Evolutionary conservation across 1,284 basidiomycete genomes (phyloP).

Genomic region (Cutaneotrichosporon sp.): DNA sequence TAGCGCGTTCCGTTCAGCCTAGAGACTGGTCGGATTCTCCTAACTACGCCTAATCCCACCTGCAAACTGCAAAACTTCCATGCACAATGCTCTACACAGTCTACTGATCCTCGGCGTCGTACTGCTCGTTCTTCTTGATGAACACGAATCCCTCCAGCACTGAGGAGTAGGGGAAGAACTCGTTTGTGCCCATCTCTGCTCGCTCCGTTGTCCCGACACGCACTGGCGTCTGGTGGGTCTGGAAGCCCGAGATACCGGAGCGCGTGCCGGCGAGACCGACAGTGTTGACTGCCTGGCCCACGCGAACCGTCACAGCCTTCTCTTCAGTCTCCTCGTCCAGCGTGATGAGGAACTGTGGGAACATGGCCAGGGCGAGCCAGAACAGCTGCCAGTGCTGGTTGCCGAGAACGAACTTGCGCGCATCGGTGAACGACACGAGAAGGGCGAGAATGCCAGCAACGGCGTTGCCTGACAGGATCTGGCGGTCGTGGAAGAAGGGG

Average conservation of each 20-base stretch:
- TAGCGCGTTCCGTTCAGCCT: too few species aligned
- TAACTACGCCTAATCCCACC: too few species aligned
- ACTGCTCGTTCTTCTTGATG: conserved; percentile 60
- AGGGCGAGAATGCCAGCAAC: conserved; percentile 88
- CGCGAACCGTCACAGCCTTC: conserved; percentile 84
- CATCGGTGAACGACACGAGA: conserved; percentile 86
- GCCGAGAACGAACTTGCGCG: conserved; percentile 85
- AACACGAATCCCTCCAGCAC: conserved; percentile 88
- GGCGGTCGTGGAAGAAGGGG: conserved; percentile 92
- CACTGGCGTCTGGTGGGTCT: conserved; percentile 94
- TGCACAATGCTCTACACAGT: conserved; percentile 9
- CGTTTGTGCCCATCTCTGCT: conserved; percentile 93
- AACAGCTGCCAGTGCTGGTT: conserved; percentile 99
- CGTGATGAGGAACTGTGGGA: conserved; percentile 96
- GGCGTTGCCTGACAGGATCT: conserved; percentile 81
- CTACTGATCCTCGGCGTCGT: conserved; percentile 42
- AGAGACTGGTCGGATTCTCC: too few species aligned
- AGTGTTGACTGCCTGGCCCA: conserved; percentile 67
- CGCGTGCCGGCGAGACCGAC: conserved; percentile 48
- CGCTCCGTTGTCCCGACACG: conserved; percentile 88
- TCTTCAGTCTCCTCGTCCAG: conserved; percentile 84
- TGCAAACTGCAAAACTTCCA: background rate
- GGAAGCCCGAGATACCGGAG: conserved; percentile 58
- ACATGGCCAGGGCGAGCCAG: conserved; percentile 93
- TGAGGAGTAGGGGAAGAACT: conserved; percentile 84